A percentile compares a stretch with the other conserved stretches of the same genome.
These are phyloP conservation scores for Suillus fuscotomentosus DNA, from an alignment of 768 basidiomycete species.

Conservation along the genomic window DNA sequence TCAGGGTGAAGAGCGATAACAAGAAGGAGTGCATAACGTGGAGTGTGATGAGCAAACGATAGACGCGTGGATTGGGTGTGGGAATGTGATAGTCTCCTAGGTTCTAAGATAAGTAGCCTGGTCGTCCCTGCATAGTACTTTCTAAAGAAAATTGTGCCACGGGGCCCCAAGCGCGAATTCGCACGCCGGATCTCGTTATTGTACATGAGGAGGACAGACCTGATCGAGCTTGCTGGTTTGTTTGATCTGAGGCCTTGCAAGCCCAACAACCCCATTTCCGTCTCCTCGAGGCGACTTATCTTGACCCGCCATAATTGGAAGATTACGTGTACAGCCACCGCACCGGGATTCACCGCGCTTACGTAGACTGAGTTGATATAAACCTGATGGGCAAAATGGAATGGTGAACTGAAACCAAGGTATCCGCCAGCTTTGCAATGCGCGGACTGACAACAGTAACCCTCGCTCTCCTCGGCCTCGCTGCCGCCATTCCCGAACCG, in stretches of 20 bases:
- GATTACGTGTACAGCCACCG: background rate
- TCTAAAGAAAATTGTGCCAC: too few relatives aligned
- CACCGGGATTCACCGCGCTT: background rate
- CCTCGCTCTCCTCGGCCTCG: slow-evolving; percentile 57
- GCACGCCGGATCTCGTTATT: background rate
- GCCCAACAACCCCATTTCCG: background rate
- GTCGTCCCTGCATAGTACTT: too few relatives aligned
- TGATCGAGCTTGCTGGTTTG: background rate
- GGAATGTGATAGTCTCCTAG: background rate
- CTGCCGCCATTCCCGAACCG: slow-evolving; percentile 34
- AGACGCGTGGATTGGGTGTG: background rate
- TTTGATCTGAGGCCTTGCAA: background rate
- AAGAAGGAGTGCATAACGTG: background rate
- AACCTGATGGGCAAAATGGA: background rate
- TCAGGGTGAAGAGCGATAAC: too few relatives aligned
- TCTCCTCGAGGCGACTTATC: slow-evolving; percentile 2
- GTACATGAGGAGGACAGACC: background rate
- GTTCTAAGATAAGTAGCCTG: too few relatives aligned
- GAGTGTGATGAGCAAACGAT: background rate
- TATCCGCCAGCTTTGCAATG: slow-evolving; percentile 35
- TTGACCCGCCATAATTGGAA: background rate
- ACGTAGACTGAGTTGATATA: background rate
- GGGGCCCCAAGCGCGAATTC: background rate
- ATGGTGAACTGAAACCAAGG: background rate
- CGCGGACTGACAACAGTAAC: slow-evolving; percentile 66